Evolutionary conservation across 139 green algal genomes (phyloP), one percentile per base, ranked within the genome.

Genomic region (Coccomyxa sp.): DNA sequence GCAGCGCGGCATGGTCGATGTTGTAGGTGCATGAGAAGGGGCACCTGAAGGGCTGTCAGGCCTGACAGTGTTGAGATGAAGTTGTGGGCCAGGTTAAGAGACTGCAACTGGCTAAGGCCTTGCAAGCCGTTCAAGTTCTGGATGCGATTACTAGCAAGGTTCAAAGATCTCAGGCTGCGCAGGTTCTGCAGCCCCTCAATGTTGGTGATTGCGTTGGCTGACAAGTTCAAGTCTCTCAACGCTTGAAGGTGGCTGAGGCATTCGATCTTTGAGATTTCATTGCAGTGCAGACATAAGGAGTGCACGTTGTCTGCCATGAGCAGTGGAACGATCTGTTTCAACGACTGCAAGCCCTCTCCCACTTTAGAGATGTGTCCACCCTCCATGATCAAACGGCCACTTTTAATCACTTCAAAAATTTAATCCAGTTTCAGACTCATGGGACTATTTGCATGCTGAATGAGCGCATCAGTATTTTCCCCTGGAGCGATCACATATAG

Each of bases 91-190:
- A 94, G 71, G 71, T 90, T 92, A 27, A 96, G 83, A 12, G 81
- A 45, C 30, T 86, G 82, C 21, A 96, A 86, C 28, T 58, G 83
- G 28, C 77, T 31, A 0, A 95, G 86, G 15, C 84, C 85, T 13
- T 88, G 82, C 23, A 95, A 77, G 4, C 85, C 84, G 14, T 63
- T 58, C 1, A 91, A 38, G 3, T 15, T 30, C 32, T 83, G 31
- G 13, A 96, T 82, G n/a, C 86, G 79, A 82, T 96, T 96, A 91
- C 92, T 93, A 57, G 92, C 89, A 15, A 96, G 77, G 84, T 92
- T 94, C n/a, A 96, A 87, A 18, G 67, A 85, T 11, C 86, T 91
- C 18, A 96, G 86, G 76, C 76, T 79, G 12, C 84, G 76, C 11
- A 95, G 82, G 23, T 66, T 79, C 16, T 79, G 82, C 10, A 92